Base-by-base conservation (phyloP, 176 grass and related monocot genomes). In the Alloteropsis semialata region DNA sequence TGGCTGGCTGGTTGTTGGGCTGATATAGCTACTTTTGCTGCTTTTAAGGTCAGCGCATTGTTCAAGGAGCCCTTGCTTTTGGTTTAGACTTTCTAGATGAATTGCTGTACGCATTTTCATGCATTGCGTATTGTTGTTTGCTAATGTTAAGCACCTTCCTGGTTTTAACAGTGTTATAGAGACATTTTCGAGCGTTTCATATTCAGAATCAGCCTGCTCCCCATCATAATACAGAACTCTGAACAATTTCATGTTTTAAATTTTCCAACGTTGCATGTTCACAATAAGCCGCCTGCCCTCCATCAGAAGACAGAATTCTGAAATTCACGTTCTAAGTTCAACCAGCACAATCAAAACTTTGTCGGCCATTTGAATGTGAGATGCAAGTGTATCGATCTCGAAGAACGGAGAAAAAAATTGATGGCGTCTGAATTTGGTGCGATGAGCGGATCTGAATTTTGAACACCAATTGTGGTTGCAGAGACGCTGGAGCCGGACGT, bases 401-500 rank as follows among this genome's bases (percentile, higher is more conserved):
- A 25, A 24, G 3, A 10, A 0, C 8, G 8, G 13, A 51, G 17
- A 15, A 36, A 36, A 36, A 16, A 41, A 76, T 5, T 10, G 17
- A 12, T 1, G 29, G 2, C 12, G 38, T 38, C 69, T 25, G 22
- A 19, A 60, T 19, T 60, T 19, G 34, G 21, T 43, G 60, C 2
- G 5, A 34, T 11, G 24, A 38, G 2, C 16, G 27, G 67, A 37
- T 72, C 33, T 72, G n/a, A 46, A 82, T 10, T 71, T 82, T 60
- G 66, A 86, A 72, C 43, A 21, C 14, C 2, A 0, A 50, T 0
- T 29, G 1, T 41, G 59, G 15, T 49, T 5, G 60, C 82, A 96
- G 93, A 96, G 80, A 93, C 85, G 17, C 76, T 92, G 83, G 93
- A 99, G 74, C 91, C 93, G 24, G 91, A 94, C 34, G 97, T 99